Percentiles rank a stretch among this genome's conserved stretches.
Evolutionary conservation across 345 rosid species (phyloP).

Genomic region (Melastoma malabathricum): DNA sequence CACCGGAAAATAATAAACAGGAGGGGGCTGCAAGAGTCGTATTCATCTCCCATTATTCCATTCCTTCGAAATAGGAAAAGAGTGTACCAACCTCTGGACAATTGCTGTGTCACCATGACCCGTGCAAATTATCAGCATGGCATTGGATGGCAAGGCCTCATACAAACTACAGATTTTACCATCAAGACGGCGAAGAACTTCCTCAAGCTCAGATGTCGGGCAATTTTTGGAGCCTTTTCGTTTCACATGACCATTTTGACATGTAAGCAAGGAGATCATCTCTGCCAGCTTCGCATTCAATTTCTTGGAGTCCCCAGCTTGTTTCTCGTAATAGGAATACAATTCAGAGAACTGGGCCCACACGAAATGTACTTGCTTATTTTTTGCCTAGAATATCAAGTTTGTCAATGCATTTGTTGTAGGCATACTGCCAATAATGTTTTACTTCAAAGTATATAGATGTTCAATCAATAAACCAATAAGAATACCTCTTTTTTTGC

Average conservation of each 20-base stretch:
- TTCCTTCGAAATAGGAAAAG: background rate
- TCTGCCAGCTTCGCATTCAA: conserved; percentile 61
- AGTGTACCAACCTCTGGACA: conserved; percentile 50
- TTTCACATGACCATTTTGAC: conserved; percentile 28
- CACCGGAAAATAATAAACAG: too few species aligned
- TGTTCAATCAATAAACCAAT: background rate
- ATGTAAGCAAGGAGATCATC: conserved; percentile 66
- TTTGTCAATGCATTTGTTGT: too few species aligned
- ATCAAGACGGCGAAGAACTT: conserved; percentile 41
- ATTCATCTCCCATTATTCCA: too few species aligned
- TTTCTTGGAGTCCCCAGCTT: conserved; percentile 47
- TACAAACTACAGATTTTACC: conserved; percentile 37
- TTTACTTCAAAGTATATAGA: too few species aligned
- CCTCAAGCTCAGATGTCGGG: conserved; percentile 43
- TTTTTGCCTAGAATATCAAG: conserved; percentile 41
- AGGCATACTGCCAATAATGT: too few species aligned
- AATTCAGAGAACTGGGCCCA: conserved; percentile 90
- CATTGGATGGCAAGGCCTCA: conserved; percentile 52
- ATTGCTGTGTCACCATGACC: conserved; percentile 91
- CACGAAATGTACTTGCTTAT: conserved; percentile 48
- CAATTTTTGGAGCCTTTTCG: conserved; percentile 30
- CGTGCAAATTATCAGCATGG: conserved; percentile 85
- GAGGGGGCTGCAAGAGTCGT: too few species aligned
- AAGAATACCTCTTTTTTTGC: conserved; percentile 61
- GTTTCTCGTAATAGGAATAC: conserved; percentile 47